Base-by-base conservation (phyloP, 495 filamentous ascomycete species). In the Bacidia rubella region DNA sequence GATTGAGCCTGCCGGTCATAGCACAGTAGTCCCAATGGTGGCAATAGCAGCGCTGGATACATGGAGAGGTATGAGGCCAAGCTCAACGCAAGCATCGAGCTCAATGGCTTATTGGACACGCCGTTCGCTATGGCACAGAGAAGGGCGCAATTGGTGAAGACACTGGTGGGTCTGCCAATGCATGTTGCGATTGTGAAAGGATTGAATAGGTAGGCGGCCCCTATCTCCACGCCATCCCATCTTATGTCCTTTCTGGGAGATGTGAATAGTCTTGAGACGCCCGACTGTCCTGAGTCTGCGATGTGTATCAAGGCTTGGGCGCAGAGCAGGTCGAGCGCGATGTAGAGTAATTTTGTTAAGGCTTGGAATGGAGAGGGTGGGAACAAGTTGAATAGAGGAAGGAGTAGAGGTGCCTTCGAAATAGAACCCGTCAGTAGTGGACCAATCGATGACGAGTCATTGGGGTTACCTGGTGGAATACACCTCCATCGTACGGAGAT, bases 401-500 rank as follows among this genome's bases (percentile, higher is more conserved):
- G 82, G 11, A 97, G 76, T 25, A 98, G 75, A 11, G 92, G 92
- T 23, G 92, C 92, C 80, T 86, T n/a, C n/a, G n/a, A n/a, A n/a
- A 52, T 45, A 9, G 32, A 10, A 9, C 32, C 32, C n/a, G n/a
- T 39, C 32, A 39, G 32, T 39, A 9, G 32, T 39, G n/a, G 32
- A n/a, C n/a, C n/a, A n/a, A n/a, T n/a, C n/a, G n/a, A n/a, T n/a
- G n/a, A n/a, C n/a, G n/a, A 12, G 25, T 24, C 11, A 42, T 35
- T 22, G 35, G 10, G 27, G 47, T 26, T 67, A 83, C 83, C 70
- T 98, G 92, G 71, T 98, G 89, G 68, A 87, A 98, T 65, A 97
- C 87, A 54, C 92, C 92, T 52, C 92, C 92, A 66, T 98, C 90
- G 67, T 97, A 98, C 0, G 92, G 92, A 47, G 89, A 96, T 23